phyloP scores from a whole-genome alignment of 768 basidiomycete genomes.

The Boletus rufocinnamomeus region DNA sequence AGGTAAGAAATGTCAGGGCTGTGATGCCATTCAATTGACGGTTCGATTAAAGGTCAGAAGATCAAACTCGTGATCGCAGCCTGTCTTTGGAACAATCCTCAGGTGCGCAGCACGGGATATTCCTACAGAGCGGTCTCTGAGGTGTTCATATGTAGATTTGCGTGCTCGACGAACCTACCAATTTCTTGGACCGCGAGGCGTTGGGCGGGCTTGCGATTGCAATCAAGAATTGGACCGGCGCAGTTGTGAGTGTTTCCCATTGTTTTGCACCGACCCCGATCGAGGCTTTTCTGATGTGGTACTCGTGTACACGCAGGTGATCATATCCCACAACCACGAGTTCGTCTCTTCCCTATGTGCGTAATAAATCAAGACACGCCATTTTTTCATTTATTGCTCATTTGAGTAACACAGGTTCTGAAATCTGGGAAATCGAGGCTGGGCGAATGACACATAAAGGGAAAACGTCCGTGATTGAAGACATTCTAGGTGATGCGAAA shows the following conservation, averaged over 20 bases:
- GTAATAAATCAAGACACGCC: conserved; percentile 32
- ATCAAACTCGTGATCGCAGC: conserved; percentile 96
- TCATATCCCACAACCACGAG: conserved; percentile 95
- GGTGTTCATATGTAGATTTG: conserved; percentile 56
- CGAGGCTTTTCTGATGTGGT: conserved; percentile 42
- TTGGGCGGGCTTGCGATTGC: conserved; percentile 93
- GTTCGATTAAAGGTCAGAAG: conserved; percentile 73
- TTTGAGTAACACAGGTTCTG: conserved; percentile 56
- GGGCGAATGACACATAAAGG: conserved; percentile 88
- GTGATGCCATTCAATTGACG: conserved; percentile 18
- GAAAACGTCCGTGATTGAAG: conserved; percentile 83
- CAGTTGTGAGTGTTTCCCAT: conserved; percentile 65
- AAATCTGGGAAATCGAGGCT: conserved; percentile 92
- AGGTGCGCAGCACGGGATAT: conserved; percentile 46
- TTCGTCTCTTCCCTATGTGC: conserved; percentile 86
- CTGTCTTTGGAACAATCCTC: conserved; percentile 95
- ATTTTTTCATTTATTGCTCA: conserved; percentile 21
- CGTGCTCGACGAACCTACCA: conserved; percentile 88
- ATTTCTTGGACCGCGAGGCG: conserved; percentile 96
- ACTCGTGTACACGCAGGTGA: conserved; percentile 48
- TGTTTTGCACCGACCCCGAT: conserved; percentile 35
- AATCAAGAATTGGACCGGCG: conserved; percentile 71
- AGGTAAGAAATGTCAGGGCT: conserved; percentile 47
- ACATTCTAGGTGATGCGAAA: conserved; percentile 71
- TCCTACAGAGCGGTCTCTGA: conserved; percentile 33